Base-by-base conservation (phyloP, 495 filamentous ascomycete species). In the Bacidia gigantensis region DNA sequence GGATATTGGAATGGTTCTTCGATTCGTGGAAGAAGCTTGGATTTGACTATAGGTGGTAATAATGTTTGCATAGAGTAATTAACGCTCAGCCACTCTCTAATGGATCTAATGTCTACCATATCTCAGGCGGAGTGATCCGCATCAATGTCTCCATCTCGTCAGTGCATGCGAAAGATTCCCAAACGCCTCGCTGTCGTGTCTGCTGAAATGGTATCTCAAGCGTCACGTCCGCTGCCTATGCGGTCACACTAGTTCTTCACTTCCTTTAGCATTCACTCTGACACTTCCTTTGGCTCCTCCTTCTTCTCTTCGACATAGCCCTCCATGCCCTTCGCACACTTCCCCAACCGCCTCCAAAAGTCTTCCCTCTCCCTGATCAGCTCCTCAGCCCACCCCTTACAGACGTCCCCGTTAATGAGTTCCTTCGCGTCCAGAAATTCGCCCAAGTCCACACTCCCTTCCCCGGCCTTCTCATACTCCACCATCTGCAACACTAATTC, bases 401-500 rank as follows among this genome's bases (percentile, higher is more conserved):
- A 81, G 69, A 95, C 89, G 9, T 78, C 75, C 55, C 90, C 67
- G 56, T 75, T 75, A 53, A 98, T 81, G 49, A 72, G 74, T n/a
- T 60, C 67, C 35, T 82, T 79, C 46, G 95, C 92, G 52, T 78
- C 78, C 21, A 78, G 65, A 60, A 98, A 97, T 67, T 97, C 92
- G 22, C 80, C 75, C 41, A 98, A 70, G 64, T 96, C 87, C 3
- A 57, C 50, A 56, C 67, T 56, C 42, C 76, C 73, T 29, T 81
- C 64, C 24, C 77, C 67, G 11, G 72, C 69, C 59, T 83, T 86
- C 76, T 98, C 92, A 64, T 98, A 98, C 65, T 98, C 92, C 20
- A 95, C 72, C 83, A 95, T 95, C 71, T 98, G 92, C 63, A 92
- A 67, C 43, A 98, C 65, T 35, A 98, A 69, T 69, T 98, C 92